A percentile compares a stretch with the other conserved stretches of the same genome.
Conservation (phyloP, 2,329 filamentous ascomycete genomes). For the Cordyceps cateniannulata region DNA sequence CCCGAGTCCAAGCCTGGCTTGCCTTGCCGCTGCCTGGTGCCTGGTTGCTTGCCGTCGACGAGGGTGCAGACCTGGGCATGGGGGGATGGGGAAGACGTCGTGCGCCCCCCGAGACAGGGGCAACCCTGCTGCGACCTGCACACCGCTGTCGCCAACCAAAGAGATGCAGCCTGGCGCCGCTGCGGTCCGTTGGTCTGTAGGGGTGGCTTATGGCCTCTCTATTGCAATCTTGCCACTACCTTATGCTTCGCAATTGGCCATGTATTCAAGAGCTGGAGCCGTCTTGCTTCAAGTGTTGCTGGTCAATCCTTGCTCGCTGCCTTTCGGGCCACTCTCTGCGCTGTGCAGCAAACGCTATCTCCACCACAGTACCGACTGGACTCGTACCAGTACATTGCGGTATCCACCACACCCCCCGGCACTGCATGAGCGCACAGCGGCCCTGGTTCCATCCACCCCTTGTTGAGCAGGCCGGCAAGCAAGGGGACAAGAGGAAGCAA, state of each 20-base stretch:
- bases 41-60: neutral
- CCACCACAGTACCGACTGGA: constrained; percentile 12
- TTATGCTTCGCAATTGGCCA: constrained; percentile 40
- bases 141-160: constrained; percentile 15
- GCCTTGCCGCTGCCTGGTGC: neutral
- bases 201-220: constrained; percentile 41
- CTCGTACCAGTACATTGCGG: constrained; percentile 4
- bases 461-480: neutral
- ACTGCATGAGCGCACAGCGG: constrained; percentile 5
- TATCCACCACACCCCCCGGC: neutral
- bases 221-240: constrained; percentile 23
- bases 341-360: constrained; percentile 12
- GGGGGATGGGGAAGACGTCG: constrained; percentile 20
- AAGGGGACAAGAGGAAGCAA: constrained; percentile 4
- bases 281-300: constrained; percentile 44
- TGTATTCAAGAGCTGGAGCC: constrained; percentile 41
- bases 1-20: neutral
- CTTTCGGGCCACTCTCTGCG: constrained; percentile 1
- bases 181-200: constrained; percentile 23
- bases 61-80: neutral
- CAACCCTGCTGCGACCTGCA: constrained; percentile 7
- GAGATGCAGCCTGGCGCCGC: constrained; percentile 10
- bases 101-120: constrained; percentile 15
- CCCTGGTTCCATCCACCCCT: neutral
- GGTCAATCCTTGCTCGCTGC: constrained; percentile 29